Evolutionary conservation across 345 rosid species (phyloP), one percentile per base, ranked within the genome.

Genomic region (Conringia planisiliqua): DNA sequence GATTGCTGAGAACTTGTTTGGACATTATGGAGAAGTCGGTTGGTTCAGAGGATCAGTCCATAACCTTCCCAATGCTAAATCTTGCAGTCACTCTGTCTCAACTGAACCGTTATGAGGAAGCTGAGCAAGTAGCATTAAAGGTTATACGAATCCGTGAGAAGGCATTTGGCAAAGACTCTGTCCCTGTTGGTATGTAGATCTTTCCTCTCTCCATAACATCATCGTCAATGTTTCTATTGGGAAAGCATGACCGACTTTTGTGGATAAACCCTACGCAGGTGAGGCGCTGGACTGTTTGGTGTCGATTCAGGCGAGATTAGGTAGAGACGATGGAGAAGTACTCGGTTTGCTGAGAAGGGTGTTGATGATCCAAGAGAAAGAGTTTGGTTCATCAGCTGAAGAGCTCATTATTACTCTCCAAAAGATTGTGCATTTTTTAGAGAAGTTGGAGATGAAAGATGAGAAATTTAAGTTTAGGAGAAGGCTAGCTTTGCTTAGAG

Each of bases 281-380:
- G 98, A 89, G 75, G 97, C 88, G 22, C 78, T 93, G 66, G 98
- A 93, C 76, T 87, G 96, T 85, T 66, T 93, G 82, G 85, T 87
- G 24, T 85, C 86, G 10, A 86, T 93, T 18, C 87, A 84, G 80
- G 82, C 75, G 7, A 83, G 91, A 77, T 66, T 83, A 62, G 90
- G 89, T 35, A 84, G 83, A 76, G 82, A 77, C 4, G 86, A 85
- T 36, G 64, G 64, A 0, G 80, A 85, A 59, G 33, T 87, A 68
- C 70, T 91, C 46, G 83, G 73, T 29, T 76, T 82, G 59, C 83
- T 93, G 12, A 73, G 82, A 80, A 84, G 90, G 72, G 89, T 93
- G 59, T 27, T 93, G 80, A 81, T 71, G 66, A 93, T 93, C 62
- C 91, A 88, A 80, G 97, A 93, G 82, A 81, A 47, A 76, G 92